These are phyloP conservation scores for Apiospora marii DNA, from an alignment of 2,329 filamentous ascomycete genomes.

Conservation along the genomic window DNA sequence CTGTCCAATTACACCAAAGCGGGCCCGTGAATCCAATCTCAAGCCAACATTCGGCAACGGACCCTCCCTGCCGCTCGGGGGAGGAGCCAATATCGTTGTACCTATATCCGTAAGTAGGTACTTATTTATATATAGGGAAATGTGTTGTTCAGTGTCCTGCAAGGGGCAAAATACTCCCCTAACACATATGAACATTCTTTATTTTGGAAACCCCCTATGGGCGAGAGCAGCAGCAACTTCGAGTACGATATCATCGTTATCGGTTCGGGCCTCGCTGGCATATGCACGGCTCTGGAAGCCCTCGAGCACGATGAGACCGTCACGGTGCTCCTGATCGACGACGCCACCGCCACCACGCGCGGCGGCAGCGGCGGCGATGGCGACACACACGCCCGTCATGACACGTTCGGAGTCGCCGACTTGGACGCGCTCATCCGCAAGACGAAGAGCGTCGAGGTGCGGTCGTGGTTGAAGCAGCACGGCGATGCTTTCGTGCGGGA, in stretches of 20 bases:
- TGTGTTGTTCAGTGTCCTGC: neutral
- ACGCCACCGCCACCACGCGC: neutral
- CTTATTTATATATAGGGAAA: neutral
- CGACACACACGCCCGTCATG: neutral
- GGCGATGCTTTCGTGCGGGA: neutral
- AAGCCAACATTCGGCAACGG: neutral
- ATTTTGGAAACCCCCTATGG: neutral
- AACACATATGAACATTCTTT: neutral
- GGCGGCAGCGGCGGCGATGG: neutral
- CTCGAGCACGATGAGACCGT: neutral
- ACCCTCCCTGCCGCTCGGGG: neutral
- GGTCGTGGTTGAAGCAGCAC: neutral
- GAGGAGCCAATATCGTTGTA: neutral
- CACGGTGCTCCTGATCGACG: neutral
- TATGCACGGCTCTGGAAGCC: neutral
- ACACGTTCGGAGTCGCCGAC: neutral
- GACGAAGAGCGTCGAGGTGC: neutral
- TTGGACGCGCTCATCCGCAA: neutral
- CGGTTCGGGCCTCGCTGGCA: neutral
- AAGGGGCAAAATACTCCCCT: neutral
- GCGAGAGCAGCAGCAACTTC: neutral
- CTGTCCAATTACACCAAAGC: neutral
- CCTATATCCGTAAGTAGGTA: neutral
- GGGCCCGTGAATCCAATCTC: neutral
- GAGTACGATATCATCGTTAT: conserved; percentile 8